phyloP scores from a whole-genome alignment of 139 green algal genomes.

The Chlorokybus atmophyticus region DNA sequence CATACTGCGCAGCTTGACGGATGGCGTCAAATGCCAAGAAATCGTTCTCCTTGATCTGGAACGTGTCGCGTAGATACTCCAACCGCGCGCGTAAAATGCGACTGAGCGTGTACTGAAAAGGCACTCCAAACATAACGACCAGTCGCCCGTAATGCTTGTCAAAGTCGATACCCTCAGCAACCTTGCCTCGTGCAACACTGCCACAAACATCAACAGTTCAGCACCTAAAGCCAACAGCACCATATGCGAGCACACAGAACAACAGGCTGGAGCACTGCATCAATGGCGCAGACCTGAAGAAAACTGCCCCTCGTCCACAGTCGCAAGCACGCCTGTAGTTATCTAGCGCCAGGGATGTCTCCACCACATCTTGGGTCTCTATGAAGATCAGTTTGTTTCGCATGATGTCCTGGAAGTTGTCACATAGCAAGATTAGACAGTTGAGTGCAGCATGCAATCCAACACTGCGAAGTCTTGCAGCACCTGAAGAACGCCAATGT shows the following conservation, averaged over 20 bases:
- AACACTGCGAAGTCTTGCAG: neutral
- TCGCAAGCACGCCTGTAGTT: slow-evolving; percentile 95
- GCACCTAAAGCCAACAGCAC: slow-evolving; percentile 1
- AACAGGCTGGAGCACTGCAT: neutral
- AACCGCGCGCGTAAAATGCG: slow-evolving; percentile 63
- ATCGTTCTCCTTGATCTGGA: slow-evolving; percentile 73
- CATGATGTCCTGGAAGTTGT: slow-evolving; percentile 75
- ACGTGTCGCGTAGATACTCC: slow-evolving; percentile 77
- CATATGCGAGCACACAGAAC: neutral
- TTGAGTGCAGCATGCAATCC: neutral
- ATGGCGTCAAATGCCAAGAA: slow-evolving; percentile 97
- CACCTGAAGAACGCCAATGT: slow-evolving; percentile 74
- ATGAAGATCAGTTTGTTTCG: slow-evolving; percentile 95
- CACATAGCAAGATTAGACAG: neutral
- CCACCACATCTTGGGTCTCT: slow-evolving; percentile 94
- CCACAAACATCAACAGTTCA: neutral
- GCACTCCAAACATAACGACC: slow-evolving; percentile 97
- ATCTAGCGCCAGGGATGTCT: slow-evolving; percentile 94
- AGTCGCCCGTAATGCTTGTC: slow-evolving; percentile 74
- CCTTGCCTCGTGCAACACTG: slow-evolving; percentile 29
- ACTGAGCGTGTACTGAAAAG: slow-evolving; percentile 66
- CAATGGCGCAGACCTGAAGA: slow-evolving; percentile 53
- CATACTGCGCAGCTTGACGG: too few relatives aligned
- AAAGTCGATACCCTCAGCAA: slow-evolving; percentile 98
- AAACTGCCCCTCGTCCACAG: slow-evolving; percentile 84